Evolutionary conservation across 176 grass and related monocot species (phyloP).

Genomic region (Poa pratensis): DNA sequence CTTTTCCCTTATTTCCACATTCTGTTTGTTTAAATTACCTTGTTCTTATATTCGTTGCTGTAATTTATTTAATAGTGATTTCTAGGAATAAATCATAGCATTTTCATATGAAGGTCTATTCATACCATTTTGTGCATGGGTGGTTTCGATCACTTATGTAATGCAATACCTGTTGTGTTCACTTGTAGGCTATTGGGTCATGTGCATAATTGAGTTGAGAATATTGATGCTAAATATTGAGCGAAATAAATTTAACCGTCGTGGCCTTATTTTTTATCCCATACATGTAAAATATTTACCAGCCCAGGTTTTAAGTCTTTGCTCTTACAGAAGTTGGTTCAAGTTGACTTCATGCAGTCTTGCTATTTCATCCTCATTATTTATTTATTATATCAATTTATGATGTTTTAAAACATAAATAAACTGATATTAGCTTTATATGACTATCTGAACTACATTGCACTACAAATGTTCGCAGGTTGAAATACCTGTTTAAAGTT

Average conservation of each 20-base stretch:
- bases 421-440: not conserved
- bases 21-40: constrained; percentile 16
- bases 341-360: no score
- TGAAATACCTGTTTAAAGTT: not conserved
- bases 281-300: not conserved
- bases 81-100: no score
- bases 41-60: no score
- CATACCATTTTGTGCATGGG: no score
- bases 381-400: not conserved
- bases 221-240: not conserved
- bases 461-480: not conserved
- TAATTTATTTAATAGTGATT: no score
- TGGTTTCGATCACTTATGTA: not conserved
- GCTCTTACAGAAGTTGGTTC: not conserved
- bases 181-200: not conserved
- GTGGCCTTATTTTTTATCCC: not conserved
- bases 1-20: not conserved
- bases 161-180: not conserved
- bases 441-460: not conserved
- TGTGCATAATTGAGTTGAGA: not conserved
- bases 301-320: not conserved
- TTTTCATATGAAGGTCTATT: no score
- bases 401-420: not conserved
- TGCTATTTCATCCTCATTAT: constrained; percentile 10
- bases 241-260: not conserved